Evolutionary conservation across 2,329 filamentous ascomycete genomes (phyloP), one percentile per base, ranked within the genome.

Genomic region (Didymosphaeria variabile): DNA sequence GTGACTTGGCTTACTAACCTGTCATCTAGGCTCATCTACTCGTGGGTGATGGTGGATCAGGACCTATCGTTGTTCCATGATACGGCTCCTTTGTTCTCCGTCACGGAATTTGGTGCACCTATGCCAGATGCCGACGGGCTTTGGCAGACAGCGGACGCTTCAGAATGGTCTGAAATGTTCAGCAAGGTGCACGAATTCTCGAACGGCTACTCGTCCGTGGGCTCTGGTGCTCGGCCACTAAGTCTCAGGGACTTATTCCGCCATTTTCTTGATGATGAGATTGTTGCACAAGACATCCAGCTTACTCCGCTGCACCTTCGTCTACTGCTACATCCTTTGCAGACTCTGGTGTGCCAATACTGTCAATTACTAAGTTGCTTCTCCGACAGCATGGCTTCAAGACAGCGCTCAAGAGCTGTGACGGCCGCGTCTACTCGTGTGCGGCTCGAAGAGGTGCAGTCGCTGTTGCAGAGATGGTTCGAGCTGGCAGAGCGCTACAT

Each of bases 11-110:
- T 71, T 64, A 71, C 66, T 70, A 62, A 70, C 59, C 29, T 46
- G 5, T 23, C 19, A 12, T 40, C 5, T 49, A 90, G 89, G 66
- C 80, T 92, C 34, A 86, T 90, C n/a, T 91, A 92, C 77, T 90
- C 89, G 57, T 92, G 89, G 87, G 87, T 90, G 21, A 90, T 91
- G 86, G 84, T 90, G 26, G 90, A 92, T 71, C 89, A 91, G 69
- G 90, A 92, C 55, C 52, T 76, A 3, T 74, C 75, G 3, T 75
- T 54, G 69, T 80, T 63, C 67, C 73, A 83, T 57, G 81, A 85
- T 68, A 70, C 72, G 2, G 70, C 69, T 32, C 74, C 75, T 0
- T 79, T 90, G 34, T 85, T 92, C 58, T 86, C 88, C 15, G 85
- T 90, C 57, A 88, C 85, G 32, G 88, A 91, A 60, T 84, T 91